Evolutionary conservation across 805 yeast genomes (phyloP).

Genomic region (Candida ortonii): DNA sequence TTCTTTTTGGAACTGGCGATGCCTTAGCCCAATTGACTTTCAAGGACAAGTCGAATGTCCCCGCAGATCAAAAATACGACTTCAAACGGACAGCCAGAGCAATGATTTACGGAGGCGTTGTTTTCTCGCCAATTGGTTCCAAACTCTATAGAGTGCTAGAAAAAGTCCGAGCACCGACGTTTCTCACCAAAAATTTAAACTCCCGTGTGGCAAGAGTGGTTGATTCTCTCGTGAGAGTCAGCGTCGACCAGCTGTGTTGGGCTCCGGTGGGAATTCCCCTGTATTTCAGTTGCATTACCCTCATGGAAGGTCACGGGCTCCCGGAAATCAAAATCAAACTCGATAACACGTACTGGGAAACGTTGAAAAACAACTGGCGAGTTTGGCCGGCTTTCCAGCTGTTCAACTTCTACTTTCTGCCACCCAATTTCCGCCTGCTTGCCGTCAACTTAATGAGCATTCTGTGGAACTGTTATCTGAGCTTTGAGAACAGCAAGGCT

Average conservation of each 20-base stretch:
- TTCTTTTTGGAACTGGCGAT: slow-evolving; percentile 70
- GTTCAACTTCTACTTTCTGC: slow-evolving; percentile 72
- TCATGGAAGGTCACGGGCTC: slow-evolving; percentile 54
- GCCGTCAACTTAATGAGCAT: slow-evolving; percentile 70
- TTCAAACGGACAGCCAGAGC: slow-evolving; percentile 59
- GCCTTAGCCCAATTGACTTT: slow-evolving; percentile 62
- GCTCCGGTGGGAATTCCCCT: slow-evolving; percentile 78
- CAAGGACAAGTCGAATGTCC: neutral
- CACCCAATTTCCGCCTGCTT: slow-evolving; percentile 64
- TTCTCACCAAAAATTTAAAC: slow-evolving; percentile 8
- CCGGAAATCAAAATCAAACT: slow-evolving; percentile 43
- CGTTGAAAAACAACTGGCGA: slow-evolving; percentile 71
- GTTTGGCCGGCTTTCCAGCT: slow-evolving; percentile 91
- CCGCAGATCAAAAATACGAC: slow-evolving; percentile 40
- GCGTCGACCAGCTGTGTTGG: slow-evolving; percentile 69
- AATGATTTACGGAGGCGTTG: slow-evolving; percentile 62
- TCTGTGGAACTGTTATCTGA: slow-evolving; percentile 81
- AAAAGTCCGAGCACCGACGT: slow-evolving; percentile 36
- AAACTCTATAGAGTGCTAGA: slow-evolving; percentile 62
- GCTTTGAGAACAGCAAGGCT: slow-evolving; percentile 46
- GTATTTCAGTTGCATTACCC: slow-evolving; percentile 65
- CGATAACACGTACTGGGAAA: slow-evolving; percentile 56
- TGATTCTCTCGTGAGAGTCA: slow-evolving; percentile 50
- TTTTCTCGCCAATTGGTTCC: slow-evolving; percentile 75
- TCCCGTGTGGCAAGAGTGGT: slow-evolving; percentile 11